These are phyloP conservation scores for Halophytophthora batemanensis DNA, from an alignment of 352 stramenopile genomes.

Conservation along the genomic window DNA sequence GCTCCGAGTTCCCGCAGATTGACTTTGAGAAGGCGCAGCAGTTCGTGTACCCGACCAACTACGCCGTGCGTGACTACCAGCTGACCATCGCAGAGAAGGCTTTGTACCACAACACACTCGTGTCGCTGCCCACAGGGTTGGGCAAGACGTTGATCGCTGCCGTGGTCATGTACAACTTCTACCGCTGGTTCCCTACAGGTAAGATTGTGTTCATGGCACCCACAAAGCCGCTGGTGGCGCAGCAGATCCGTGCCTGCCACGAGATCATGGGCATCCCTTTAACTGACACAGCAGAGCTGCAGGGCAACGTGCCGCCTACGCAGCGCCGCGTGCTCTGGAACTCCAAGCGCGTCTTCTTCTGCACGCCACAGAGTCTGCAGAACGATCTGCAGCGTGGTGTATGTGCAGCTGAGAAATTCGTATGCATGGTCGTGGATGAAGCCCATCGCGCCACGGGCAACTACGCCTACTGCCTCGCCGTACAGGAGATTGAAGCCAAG, in stretches of 20 bases:
- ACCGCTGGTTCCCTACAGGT: slow-evolving; percentile 95
- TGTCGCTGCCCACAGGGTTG: slow-evolving; percentile 97
- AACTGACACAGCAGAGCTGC: slow-evolving; percentile 75
- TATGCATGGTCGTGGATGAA: slow-evolving; percentile 98
- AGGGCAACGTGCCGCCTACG: slow-evolving; percentile 72
- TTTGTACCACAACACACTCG: slow-evolving; percentile 97
- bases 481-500: slow-evolving; percentile 59
- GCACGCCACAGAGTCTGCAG: slow-evolving; percentile 97
- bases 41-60: slow-evolving; percentile 90
- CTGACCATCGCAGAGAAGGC: slow-evolving; percentile 91
- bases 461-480: slow-evolving; percentile 95
- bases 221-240: slow-evolving; percentile 96
- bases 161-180: slow-evolving; percentile 99
- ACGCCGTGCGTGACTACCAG: slow-evolving; percentile 94
- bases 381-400: slow-evolving; percentile 92
- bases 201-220: slow-evolving; percentile 98
- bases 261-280: slow-evolving; percentile 94
- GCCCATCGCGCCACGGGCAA: slow-evolving; percentile 96
- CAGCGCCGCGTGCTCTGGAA: slow-evolving; percentile 88
- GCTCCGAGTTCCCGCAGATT: slow-evolving; percentile 41
- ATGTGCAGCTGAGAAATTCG: slow-evolving; percentile 79
- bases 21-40: slow-evolving; percentile 58
- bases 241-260: slow-evolving; percentile 97
- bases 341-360: slow-evolving; percentile 96
- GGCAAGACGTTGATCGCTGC: slow-evolving; percentile 99